Conservation (phyloP, 257 asterid genomes). For the Solanum pinnatisectum region DNA sequence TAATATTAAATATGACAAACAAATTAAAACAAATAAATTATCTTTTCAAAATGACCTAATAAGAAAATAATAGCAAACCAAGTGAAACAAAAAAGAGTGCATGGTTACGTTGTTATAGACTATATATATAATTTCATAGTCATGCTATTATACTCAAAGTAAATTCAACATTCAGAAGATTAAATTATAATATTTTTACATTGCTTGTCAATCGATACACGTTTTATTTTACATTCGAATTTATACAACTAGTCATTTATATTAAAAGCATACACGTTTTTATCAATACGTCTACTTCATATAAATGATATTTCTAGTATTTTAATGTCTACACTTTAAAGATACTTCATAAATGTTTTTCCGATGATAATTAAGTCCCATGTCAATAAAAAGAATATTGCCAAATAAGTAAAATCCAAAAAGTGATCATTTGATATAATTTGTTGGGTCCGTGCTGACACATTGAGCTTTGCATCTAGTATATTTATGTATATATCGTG, state of each 20-base stretch:
- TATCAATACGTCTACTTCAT: too few species aligned
- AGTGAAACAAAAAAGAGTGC: background rate
- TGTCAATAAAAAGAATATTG: background rate
- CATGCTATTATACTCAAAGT: too few species aligned
- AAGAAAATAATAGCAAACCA: background rate
- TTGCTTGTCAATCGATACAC: background rate
- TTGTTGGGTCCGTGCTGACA: background rate
- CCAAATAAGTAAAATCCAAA: background rate
- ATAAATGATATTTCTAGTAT: too few species aligned
- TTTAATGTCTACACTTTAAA: too few species aligned
- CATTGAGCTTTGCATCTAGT: background rate
- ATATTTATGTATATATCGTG: background rate
- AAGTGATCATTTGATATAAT: background rate
- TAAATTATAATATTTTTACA: too few species aligned
- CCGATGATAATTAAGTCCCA: background rate
- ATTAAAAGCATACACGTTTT: too few species aligned
- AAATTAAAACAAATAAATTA: too few species aligned
- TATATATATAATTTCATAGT: too few species aligned
- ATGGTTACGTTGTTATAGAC: background rate
- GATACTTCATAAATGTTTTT: too few species aligned
- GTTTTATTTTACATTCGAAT: too few species aligned
- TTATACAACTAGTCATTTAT: background rate
- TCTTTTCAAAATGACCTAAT: too few species aligned
- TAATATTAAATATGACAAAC: too few species aligned
- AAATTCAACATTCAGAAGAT: background rate